Percentiles rank a stretch among this genome's conserved stretches.
Conservation (phyloP, 139 green algal genomes). For the Edaphochlamys debaryana region DNA sequence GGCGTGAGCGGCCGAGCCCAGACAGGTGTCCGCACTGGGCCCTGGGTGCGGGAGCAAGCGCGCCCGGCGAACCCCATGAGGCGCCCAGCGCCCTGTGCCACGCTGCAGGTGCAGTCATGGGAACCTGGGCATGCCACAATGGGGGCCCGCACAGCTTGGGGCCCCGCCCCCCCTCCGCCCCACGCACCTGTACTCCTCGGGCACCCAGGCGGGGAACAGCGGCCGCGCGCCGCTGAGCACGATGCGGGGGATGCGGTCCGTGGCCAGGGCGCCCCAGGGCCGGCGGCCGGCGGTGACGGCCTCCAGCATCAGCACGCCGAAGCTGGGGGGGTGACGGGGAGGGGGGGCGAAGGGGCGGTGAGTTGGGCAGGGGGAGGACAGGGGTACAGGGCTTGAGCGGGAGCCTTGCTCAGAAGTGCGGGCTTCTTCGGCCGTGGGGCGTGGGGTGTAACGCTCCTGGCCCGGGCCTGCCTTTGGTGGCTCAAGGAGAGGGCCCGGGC, state of each 20-base stretch:
- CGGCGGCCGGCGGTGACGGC: neutral
- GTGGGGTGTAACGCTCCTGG: too few relatives aligned
- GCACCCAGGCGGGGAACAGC: slow-evolving; percentile 12
- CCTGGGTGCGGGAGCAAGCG: too few relatives aligned
- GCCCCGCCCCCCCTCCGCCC: too few relatives aligned
- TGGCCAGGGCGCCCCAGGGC: neutral
- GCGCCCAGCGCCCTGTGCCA: neutral
- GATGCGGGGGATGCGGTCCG: neutral
- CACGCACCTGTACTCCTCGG: slow-evolving; percentile 11
- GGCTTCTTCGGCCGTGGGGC: too few relatives aligned
- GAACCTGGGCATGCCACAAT: neutral
- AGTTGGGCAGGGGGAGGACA: too few relatives aligned
- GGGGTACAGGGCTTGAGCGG: too few relatives aligned
- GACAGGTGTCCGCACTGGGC: neutral
- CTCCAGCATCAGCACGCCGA: slow-evolving; percentile 31
- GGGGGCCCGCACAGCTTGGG: too few relatives aligned
- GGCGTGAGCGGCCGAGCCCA: too few relatives aligned
- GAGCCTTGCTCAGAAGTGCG: too few relatives aligned
- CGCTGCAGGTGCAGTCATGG: neutral
- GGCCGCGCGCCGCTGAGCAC: slow-evolving; percentile 6
- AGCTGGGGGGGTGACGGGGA: neutral
- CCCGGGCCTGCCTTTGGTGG: too few relatives aligned
- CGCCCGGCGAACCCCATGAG: neutral
- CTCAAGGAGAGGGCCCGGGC: too few relatives aligned
- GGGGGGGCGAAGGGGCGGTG: too few relatives aligned